Base-by-base conservation (phyloP, 2,329 filamentous ascomycete genomes). In the Botrytis sinoallii region DNA sequence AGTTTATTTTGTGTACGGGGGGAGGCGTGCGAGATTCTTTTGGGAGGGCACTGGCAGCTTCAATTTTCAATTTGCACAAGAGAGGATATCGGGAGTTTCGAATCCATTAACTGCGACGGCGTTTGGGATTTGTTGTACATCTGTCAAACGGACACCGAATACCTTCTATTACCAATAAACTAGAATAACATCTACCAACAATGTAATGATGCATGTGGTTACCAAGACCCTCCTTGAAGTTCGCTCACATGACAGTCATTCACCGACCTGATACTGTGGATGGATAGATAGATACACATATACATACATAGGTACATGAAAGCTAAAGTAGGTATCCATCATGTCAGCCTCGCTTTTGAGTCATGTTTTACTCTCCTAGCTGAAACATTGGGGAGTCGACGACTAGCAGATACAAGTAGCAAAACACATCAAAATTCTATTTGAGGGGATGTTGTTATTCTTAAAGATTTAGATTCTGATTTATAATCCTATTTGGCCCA, bases 101-200 rank as follows among this genome's bases (percentile, higher is more conserved):
- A 68, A 73, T 61, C 48, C 64, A 74, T 76, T 72, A 65, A 66
- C 48, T 75, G 61, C 74, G 77, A 71, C 70, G 78, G 78, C 76
- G 78, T 79, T 79, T 76, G 75, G 76, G 76, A 78, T 79, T 75
- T 78, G 73, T 73, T 77, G 76, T 79, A 75, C 74, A 77, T 78
- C 61, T 75, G 40, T 73, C 70, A 74, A 61, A 59, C 66, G 29
- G 66, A 76, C 75, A 75, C 74, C 61, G 72, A 75, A 75, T 74
- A 74, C 73, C 71, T 76, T 40, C 52, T 74, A 74, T 70, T 73
- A 44, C 70, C 59, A 59, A 70, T 59, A 35, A 70, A 40, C 40
- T 64, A 73, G 67, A 70, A 70, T 71, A 70, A 64, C 66, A 63
- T 73, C 32, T 65, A 72, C 73, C 70, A 73, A 60, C 70, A 73